These are phyloP conservation scores for Bipolaris zeicola DNA, from an alignment of 2,329 filamentous ascomycete genomes.

Conservation along the genomic window DNA sequence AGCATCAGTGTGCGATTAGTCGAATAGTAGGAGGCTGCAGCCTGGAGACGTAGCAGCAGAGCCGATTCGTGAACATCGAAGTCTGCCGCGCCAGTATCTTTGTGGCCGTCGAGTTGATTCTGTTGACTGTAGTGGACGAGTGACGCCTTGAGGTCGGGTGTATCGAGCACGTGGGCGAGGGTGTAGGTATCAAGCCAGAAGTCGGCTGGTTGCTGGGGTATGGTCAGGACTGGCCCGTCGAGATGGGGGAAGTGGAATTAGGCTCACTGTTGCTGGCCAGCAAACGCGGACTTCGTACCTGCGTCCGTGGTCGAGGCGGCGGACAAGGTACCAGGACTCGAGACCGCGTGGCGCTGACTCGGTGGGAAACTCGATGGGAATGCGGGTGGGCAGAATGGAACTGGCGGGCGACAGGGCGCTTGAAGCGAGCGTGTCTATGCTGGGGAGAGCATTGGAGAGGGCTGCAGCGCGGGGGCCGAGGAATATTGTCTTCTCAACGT, in stretches of 20 bases:
- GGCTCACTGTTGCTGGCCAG: slow-evolving; percentile 85
- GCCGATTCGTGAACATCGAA: slow-evolving; percentile 53
- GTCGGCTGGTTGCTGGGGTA: slow-evolving; percentile 78
- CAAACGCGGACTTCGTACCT: slow-evolving; percentile 92
- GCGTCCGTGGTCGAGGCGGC: slow-evolving; percentile 69
- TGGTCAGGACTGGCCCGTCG: slow-evolving; percentile 23
- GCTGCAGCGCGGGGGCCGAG: slow-evolving; percentile 66
- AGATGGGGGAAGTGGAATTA: not conserved
- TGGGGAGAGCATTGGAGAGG: slow-evolving; percentile 62
- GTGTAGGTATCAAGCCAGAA: slow-evolving; percentile 73
- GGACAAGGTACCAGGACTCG: slow-evolving; percentile 79
- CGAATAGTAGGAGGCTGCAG: slow-evolving; percentile 85
- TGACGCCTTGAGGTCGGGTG: slow-evolving; percentile 67
- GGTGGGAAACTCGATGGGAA: slow-evolving; percentile 72
- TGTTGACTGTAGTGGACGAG: slow-evolving; percentile 66
- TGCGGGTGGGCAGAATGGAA: slow-evolving; percentile 63
- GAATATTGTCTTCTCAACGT: slow-evolving; percentile 93
- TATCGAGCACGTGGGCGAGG: slow-evolving; percentile 65
- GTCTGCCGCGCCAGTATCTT: slow-evolving; percentile 1
- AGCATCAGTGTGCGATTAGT: slow-evolving; percentile 76
- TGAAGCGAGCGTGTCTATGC: slow-evolving; percentile 66
- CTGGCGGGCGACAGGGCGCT: slow-evolving; percentile 64
- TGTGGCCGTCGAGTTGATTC: slow-evolving; percentile 39
- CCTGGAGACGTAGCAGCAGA: slow-evolving; percentile 74
- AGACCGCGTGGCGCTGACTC: slow-evolving; percentile 59